Conservation (phyloP, 2,329 filamentous ascomycete species). For the Phoma sp. region DNA sequence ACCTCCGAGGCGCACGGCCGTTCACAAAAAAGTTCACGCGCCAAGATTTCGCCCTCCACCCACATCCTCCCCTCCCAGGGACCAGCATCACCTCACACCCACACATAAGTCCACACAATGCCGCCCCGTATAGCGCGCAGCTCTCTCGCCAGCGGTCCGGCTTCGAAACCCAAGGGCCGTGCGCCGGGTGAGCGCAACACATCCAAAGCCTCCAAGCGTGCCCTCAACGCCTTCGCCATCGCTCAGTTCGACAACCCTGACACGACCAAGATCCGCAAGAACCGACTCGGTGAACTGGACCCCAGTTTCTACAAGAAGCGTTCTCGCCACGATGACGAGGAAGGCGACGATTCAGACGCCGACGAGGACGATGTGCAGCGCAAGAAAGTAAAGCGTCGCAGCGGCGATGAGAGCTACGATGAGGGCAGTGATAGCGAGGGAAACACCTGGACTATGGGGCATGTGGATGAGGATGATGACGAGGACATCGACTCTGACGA, state of each 20-base stretch:
- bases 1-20: constrained; percentile 16
- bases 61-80: neutral
- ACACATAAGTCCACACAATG: constrained; percentile 42
- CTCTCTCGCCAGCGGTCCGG: constrained; percentile 42
- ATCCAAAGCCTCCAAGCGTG: constrained; percentile 59
- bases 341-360: constrained; percentile 45
- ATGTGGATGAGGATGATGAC: constrained; percentile 70
- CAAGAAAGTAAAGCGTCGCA: constrained; percentile 40
- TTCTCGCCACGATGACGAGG: constrained; percentile 56
- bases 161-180: constrained; percentile 23
- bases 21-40: constrained; percentile 22
- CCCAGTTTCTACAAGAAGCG: constrained; percentile 50
- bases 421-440: constrained; percentile 85
- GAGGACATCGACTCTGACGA: constrained; percentile 76
- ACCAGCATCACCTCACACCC: neutral
- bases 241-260: constrained; percentile 64
- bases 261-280: constrained; percentile 59
- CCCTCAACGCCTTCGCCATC: constrained; percentile 68
- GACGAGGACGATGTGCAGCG: constrained; percentile 34
- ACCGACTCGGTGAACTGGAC: constrained; percentile 63
- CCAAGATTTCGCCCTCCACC: constrained; percentile 34
- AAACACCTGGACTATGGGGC: constrained; percentile 81
- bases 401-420: constrained; percentile 62
- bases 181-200: constrained; percentile 45
- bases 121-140: constrained; percentile 52